These are phyloP conservation scores for Tulasnella sp. DNA, from an alignment of 768 basidiomycete species.

Conservation along the genomic window DNA sequence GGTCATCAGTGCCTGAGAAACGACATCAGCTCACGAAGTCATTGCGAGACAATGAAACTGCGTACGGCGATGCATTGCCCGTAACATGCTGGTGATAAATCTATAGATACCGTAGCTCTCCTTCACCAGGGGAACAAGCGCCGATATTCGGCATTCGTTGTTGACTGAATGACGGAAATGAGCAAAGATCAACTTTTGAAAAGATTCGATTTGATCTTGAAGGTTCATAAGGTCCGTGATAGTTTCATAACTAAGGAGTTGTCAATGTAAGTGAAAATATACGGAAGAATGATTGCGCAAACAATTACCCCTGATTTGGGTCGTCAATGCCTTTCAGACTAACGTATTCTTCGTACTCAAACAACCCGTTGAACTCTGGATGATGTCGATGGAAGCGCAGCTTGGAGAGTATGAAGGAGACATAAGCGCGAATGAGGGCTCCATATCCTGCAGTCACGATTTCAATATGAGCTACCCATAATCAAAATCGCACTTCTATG, in stretches of 20 bases:
- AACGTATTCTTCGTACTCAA: conserved; percentile 98
- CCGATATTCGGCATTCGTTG: conserved; percentile 94
- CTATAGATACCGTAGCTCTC: conserved; percentile 99
- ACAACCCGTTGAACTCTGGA: conserved; percentile 95
- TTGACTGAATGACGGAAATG: conserved; percentile 84
- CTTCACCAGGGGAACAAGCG: conserved; percentile 92
- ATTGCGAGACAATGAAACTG: conserved; percentile 12
- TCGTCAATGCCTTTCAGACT: conserved; percentile 95
- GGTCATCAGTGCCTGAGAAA: conserved; percentile 66
- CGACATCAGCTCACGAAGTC: neutral
- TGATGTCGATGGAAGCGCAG: conserved; percentile 90
- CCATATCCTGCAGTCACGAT: conserved; percentile 59
- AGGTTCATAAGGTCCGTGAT: conserved; percentile 95
- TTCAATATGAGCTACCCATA: neutral
- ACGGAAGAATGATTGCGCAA: neutral
- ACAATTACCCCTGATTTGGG: conserved; percentile 89
- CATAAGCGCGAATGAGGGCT: conserved; percentile 85
- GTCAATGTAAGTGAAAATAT: conserved; percentile 16
- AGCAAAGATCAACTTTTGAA: conserved; percentile 94
- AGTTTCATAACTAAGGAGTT: conserved; percentile 69
- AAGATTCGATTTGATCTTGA: conserved; percentile 97
- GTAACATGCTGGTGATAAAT: conserved; percentile 97
- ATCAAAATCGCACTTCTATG: neutral
- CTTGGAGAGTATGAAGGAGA: conserved; percentile 89
- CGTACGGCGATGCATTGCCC: conserved; percentile 90